These are phyloP conservation scores for Zygotorulaspora chibaensis DNA, from an alignment of 805 yeast species.

Conservation along the genomic window DNA sequence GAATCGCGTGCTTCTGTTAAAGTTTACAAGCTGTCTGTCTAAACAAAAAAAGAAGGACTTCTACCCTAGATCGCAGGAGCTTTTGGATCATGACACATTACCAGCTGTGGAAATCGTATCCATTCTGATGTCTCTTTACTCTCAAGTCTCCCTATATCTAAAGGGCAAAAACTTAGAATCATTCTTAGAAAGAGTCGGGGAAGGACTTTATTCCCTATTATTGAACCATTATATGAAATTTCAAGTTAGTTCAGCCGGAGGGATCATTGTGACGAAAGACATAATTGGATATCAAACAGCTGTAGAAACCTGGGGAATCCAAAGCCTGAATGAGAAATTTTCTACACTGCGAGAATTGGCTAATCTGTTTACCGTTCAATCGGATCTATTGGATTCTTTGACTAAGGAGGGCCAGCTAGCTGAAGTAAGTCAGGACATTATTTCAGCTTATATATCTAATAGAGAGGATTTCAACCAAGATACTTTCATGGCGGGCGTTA, in stretches of 20 bases:
- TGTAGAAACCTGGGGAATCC: constrained; percentile 63
- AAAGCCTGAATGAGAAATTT: constrained; percentile 57
- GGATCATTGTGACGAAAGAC: constrained; percentile 76
- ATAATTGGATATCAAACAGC: constrained; percentile 68
- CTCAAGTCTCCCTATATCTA: constrained; percentile 37
- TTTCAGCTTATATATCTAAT: constrained; percentile 62
- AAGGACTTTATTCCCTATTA: constrained; percentile 51
- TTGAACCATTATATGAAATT: constrained; percentile 71
- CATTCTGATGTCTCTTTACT: constrained; percentile 39
- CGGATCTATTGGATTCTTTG: constrained; percentile 70
- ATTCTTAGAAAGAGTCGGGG: constrained; percentile 54
- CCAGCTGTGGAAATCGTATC: constrained; percentile 62
- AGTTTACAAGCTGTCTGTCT: constrained; percentile 47
- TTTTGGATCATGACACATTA: constrained; percentile 57
- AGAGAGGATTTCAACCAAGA: constrained; percentile 62
- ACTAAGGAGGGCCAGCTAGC: constrained; percentile 78
- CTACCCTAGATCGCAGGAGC: constrained; percentile 41
- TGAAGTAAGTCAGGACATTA: constrained; percentile 53
- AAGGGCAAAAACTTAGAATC: constrained; percentile 47
- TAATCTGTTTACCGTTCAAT: constrained; percentile 79
- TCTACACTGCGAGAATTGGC: constrained; percentile 75
- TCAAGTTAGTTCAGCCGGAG: constrained; percentile 77
- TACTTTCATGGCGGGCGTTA: constrained; percentile 27
- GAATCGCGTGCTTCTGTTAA: constrained; percentile 47
- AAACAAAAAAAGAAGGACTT: constrained; percentile 78